Conservation (phyloP, 2,329 filamentous ascomycete genomes). For the Alternaria sp. region DNA sequence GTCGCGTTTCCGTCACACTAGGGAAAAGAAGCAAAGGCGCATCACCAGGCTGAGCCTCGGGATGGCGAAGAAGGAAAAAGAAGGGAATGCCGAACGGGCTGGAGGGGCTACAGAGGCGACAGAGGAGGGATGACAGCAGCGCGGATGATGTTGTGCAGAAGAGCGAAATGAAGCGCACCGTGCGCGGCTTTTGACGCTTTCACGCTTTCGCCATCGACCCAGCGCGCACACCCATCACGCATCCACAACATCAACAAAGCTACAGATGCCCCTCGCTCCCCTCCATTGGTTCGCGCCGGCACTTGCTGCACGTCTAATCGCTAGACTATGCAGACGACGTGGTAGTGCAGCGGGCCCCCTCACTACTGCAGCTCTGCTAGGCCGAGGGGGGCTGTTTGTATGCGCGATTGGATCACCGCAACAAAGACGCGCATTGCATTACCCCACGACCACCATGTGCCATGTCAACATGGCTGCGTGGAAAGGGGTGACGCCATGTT, state of each 20-base stretch:
- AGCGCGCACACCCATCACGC: slow-evolving; percentile 7
- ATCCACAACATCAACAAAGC: slow-evolving; percentile 29
- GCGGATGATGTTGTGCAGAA: slow-evolving; percentile 41
- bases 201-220: slow-evolving; percentile 10
- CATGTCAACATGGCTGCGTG: background rate
- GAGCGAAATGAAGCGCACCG: slow-evolving; percentile 21
- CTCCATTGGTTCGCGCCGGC: slow-evolving; percentile 17
- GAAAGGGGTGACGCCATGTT: background rate
- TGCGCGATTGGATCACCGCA: slow-evolving; percentile 27
- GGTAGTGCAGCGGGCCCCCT: slow-evolving; percentile 29
- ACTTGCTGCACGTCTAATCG: slow-evolving; percentile 20
- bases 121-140: slow-evolving; percentile 29
- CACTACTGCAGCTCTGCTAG: slow-evolving; percentile 9
- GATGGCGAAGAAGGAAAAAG: slow-evolving; percentile 36
- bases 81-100: slow-evolving; percentile 37
- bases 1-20: slow-evolving; percentile 41
- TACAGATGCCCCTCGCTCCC: slow-evolving; percentile 1
- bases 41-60: slow-evolving; percentile 43
- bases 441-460: slow-evolving; percentile 10
- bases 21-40: slow-evolving; percentile 35
- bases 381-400: slow-evolving; percentile 24
- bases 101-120: slow-evolving; percentile 29
- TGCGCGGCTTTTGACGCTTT: slow-evolving; percentile 15
- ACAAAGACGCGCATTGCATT: slow-evolving; percentile 10
- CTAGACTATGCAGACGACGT: slow-evolving; percentile 22